Base-by-base conservation (phyloP, 2,329 filamentous ascomycete genomes). In the Trichoderma atroviride region DNA sequence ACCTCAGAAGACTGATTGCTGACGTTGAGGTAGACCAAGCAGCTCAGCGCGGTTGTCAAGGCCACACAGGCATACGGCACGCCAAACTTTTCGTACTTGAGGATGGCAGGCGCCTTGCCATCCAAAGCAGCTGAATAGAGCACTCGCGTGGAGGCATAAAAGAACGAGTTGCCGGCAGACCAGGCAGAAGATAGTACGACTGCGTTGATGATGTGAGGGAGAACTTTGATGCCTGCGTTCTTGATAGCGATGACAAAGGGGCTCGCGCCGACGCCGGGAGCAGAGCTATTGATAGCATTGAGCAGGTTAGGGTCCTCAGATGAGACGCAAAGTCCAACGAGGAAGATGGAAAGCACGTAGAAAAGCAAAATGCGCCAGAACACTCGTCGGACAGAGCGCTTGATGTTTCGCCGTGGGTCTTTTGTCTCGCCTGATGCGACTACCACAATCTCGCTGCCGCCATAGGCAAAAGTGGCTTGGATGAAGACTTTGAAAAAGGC, bases 1-100 rank as follows among this genome's bases (percentile, higher is more conserved):
- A 92, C 90, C 35, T 87, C 84, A 1, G 87, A 82, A 0, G 88
- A 84, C 64, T 81, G 78, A 73, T 85, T 86, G 37, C 84, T 88
- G 53, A 91, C 83, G 74, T 90, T 88, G 60, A 78, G 70, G 75
- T 92, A 92, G 14, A 86, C 85, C 27, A 92, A 81, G n/a, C 90
- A 82, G 10, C 87, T 84, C 71, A 92, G 86, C 82, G 75, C 92
- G 79, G 74, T 82, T 1, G 75, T 75, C 9, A 73, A 71, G 4
- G 72, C 75, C 5, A 78, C 76, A 33, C 75, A 77, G 6, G 65
- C 76, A 60, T 76, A 78, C 22, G 78, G 77, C 6, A 79, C 76
- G 57, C 76, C 78, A 33, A 73, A 76, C 14, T 70, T 74, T 53
- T 76, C 75, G 29, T 71, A 74, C 16, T 68, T 75, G 68, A 79